Conservation (phyloP, 257 asterid genomes). For the Plantago elongata region DNA sequence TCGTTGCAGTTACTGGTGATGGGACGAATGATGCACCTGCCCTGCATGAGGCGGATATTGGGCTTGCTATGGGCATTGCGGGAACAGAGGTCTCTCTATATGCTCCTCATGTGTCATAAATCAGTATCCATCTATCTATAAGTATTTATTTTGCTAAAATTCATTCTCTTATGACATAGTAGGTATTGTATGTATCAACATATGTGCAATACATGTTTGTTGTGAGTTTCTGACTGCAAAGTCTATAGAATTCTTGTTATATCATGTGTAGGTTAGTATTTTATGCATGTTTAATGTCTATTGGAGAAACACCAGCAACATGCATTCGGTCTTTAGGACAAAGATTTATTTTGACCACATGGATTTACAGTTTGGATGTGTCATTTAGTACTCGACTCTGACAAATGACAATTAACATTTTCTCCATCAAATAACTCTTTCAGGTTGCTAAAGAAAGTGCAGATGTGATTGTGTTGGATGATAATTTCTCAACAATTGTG, state of each 20-base stretch:
- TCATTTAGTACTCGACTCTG: background rate
- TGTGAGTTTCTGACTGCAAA: too few species aligned
- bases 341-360: too few species aligned
- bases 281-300: too few species aligned
- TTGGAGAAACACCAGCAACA: too few species aligned
- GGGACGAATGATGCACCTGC: constrained; percentile 99
- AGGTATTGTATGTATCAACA: too few species aligned
- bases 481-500: constrained; percentile 90
- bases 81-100: constrained; percentile 72
- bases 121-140: background rate
- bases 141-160: too few species aligned
- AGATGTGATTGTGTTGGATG: constrained; percentile 89
- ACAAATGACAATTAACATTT: background rate
- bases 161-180: too few species aligned
- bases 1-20: constrained; percentile 96
- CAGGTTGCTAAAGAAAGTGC: constrained; percentile 99
- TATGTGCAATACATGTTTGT: too few species aligned
- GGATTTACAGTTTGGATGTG: background rate
- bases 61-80: constrained; percentile 89
- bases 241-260: too few species aligned
- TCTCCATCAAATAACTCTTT: constrained; percentile 13
- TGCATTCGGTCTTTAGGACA: too few species aligned
- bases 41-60: constrained; percentile 83
- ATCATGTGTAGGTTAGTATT: too few species aligned
- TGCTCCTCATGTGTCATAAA: background rate